Percentiles rank a stretch among this genome's conserved stretches.
These are phyloP conservation scores for Sherardia arvensis DNA, from an alignment of 257 asterid genomes.

Conservation along the genomic window DNA sequence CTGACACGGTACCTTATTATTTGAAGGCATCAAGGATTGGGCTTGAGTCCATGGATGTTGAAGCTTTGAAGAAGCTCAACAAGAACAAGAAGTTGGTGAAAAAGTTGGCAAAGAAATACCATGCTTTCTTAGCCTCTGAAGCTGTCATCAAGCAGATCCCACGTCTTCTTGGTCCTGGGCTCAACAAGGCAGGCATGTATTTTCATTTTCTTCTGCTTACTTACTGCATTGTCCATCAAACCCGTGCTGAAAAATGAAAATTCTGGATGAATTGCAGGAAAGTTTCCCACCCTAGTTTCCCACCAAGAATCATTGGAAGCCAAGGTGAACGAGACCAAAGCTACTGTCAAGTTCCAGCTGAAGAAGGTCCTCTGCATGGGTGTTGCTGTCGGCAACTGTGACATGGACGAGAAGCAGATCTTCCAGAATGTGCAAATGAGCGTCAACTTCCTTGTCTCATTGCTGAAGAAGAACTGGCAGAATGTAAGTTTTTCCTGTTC, in stretches of 20 bases:
- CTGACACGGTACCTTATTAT: not conserved
- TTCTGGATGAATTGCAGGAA: constrained; percentile 14
- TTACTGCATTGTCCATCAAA: not conserved
- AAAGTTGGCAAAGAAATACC: constrained; percentile 30
- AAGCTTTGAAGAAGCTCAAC: constrained; percentile 28
- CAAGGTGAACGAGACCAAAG: constrained; percentile 26
- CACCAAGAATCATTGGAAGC: constrained; percentile 31
- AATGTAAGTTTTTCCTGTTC: constrained; percentile 14
- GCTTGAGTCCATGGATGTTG: constrained; percentile 29
- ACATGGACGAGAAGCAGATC: constrained; percentile 31
- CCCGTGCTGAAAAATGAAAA: too few relatives aligned
- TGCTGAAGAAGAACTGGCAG: constrained; percentile 25
- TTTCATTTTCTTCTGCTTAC: not conserved
- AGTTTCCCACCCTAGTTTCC: constrained; percentile 24
- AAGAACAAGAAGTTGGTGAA: constrained; percentile 29
- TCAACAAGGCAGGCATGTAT: constrained; percentile 32
- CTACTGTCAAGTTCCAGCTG: constrained; percentile 28
- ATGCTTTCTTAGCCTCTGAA: constrained; percentile 32
- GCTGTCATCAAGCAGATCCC: constrained; percentile 34
- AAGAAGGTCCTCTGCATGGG: constrained; percentile 34
- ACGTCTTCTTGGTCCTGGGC: constrained; percentile 34
- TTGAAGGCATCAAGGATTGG: constrained; percentile 26
- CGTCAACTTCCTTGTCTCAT: constrained; percentile 25
- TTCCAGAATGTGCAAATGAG: constrained; percentile 34
- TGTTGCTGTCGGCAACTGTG: constrained; percentile 32